Evolutionary conservation across 306 rosid genomes (phyloP).

Genomic region (Castanopsis chinensis): DNA sequence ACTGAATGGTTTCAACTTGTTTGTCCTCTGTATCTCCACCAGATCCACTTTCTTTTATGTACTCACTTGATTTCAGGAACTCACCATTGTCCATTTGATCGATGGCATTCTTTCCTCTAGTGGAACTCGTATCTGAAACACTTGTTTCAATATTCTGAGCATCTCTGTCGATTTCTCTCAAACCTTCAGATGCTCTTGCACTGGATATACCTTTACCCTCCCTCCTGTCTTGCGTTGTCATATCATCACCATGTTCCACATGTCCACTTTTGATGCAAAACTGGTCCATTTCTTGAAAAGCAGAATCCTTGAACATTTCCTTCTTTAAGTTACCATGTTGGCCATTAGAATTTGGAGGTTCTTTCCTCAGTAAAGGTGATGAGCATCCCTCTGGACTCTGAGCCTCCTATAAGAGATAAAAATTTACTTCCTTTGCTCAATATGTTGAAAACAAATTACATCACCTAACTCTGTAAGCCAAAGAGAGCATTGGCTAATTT

Average conservation of each 20-base stretch:
- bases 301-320: slow-evolving; percentile 67
- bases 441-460: slow-evolving; percentile 27
- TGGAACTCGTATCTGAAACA: slow-evolving; percentile 77
- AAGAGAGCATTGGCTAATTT: slow-evolving; percentile 24
- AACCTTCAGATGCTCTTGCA: slow-evolving; percentile 45
- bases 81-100: slow-evolving; percentile 46
- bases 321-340: slow-evolving; percentile 54
- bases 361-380: slow-evolving; percentile 47
- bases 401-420: slow-evolving; percentile 63
- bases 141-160: slow-evolving; percentile 79
- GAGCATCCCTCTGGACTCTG: slow-evolving; percentile 52
- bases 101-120: slow-evolving; percentile 56
- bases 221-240: slow-evolving; percentile 28
- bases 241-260: slow-evolving; percentile 40
- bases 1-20: slow-evolving; percentile 53
- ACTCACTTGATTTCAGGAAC: slow-evolving; percentile 45
- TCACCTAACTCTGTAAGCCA: slow-evolving; percentile 29
- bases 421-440: slow-evolving; percentile 39
- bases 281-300: slow-evolving; percentile 49
- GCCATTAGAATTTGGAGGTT: slow-evolving; percentile 36
- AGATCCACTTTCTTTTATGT: slow-evolving; percentile 34
- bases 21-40: slow-evolving; percentile 64
- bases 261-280: slow-evolving; percentile 40
- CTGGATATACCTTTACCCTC: slow-evolving; percentile 50
- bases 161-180: slow-evolving; percentile 51